Conservation (phyloP, 176 grass and related monocot genomes). For the Thinopyrum elongatum region DNA sequence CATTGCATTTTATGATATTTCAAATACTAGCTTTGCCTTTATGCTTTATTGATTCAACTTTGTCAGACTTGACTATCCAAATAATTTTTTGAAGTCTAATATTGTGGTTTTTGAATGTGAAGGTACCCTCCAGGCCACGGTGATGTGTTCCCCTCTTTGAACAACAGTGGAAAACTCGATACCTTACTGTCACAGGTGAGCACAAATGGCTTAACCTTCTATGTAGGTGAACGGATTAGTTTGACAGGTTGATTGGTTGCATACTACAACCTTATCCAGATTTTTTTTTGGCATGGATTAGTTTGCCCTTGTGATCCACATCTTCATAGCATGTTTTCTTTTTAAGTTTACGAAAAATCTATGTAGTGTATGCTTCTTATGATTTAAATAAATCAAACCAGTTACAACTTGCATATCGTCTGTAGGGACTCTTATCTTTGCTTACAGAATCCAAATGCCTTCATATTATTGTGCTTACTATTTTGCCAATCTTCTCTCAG, state of each 20-base stretch:
- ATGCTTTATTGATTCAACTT: neutral
- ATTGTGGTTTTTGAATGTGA: conserved; percentile 21
- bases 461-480: conserved; percentile 6
- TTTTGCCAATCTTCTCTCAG: conserved; percentile 47
- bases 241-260: neutral
- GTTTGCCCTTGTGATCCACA: neutral
- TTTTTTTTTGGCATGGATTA: neutral
- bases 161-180: conserved; percentile 94
- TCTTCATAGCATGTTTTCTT: neutral
- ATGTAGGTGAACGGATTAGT: neutral
- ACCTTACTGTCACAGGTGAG: conserved; percentile 72
- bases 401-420: too few species aligned
- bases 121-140: conserved; percentile 98
- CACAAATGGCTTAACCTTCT: conserved; percentile 8
- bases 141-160: conserved; percentile 91
- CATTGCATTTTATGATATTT: neutral
- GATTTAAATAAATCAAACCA: too few species aligned
- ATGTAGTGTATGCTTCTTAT: too few species aligned
- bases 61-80: neutral
- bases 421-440: neutral
- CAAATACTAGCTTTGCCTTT: neutral
- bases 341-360: neutral
- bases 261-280: neutral
- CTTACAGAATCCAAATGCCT: neutral
- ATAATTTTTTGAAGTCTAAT: conserved; percentile 13